Evolutionary conservation across 495 filamentous ascomycete species (phyloP).

Genomic region (Penicillium macrosclerotiorum): DNA sequence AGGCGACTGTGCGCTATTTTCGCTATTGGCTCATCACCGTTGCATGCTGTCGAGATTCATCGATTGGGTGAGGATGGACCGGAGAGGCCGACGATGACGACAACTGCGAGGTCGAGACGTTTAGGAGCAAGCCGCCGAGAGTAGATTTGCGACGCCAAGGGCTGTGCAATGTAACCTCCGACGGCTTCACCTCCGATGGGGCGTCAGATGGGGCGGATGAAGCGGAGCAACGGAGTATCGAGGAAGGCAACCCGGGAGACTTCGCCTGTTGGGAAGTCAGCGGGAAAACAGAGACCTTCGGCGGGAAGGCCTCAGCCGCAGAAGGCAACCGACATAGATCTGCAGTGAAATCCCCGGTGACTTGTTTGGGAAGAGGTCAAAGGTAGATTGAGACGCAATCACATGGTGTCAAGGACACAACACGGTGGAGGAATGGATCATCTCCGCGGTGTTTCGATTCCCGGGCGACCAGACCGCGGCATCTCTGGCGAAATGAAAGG

Average conservation of each 20-base stretch:
- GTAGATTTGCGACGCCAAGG: not conserved
- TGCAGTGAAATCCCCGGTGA: not conserved
- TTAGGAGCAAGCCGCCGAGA: conserved; percentile 3
- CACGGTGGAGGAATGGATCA: not conserved
- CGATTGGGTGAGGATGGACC: no score
- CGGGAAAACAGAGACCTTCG: not conserved
- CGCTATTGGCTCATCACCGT: no score
- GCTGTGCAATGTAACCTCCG: conserved; percentile 4
- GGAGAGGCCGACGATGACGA: conserved; percentile 11
- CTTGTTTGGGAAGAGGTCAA: not conserved
- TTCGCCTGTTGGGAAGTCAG: no score
- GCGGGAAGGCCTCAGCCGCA: not conserved
- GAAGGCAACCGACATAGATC: not conserved
- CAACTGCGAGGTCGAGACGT: not conserved
- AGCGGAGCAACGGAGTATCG: not conserved
- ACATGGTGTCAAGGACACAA: not conserved
- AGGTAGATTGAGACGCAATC: no score
- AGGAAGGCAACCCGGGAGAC: conserved; percentile 1
- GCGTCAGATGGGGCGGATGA: not conserved
- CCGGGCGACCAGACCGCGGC: no score
- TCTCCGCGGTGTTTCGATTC: no score
- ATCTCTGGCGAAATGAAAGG: conserved; percentile 19
- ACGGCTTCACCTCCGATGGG: conserved; percentile 1
- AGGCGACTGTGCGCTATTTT: no score
- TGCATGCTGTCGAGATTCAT: no score